These are phyloP conservation scores for Phytophthora pisi DNA, from an alignment of 352 stramenopile genomes.

Conservation along the genomic window DNA sequence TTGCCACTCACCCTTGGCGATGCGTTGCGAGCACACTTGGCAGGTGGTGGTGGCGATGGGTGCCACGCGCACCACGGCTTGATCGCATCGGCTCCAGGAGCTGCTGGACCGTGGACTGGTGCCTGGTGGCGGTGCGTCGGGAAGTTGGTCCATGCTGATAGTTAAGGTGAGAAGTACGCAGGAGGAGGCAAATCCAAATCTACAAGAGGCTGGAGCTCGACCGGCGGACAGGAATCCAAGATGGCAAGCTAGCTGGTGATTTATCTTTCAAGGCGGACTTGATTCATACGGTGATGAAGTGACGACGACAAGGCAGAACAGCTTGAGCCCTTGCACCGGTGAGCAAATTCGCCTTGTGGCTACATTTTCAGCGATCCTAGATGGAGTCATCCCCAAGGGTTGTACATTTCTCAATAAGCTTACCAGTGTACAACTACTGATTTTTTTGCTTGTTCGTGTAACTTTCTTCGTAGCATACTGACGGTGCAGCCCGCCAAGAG, in stretches of 20 bases:
- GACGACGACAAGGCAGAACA: neutral
- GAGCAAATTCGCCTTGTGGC: neutral
- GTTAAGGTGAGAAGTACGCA: neutral
- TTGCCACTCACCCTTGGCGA: constrained; percentile 69
- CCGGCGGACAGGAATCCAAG: neutral
- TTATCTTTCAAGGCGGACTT: neutral
- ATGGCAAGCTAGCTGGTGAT: neutral
- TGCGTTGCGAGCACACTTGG: constrained; percentile 69
- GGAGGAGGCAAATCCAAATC: constrained; percentile 26
- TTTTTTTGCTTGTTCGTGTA: neutral
- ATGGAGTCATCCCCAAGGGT: neutral
- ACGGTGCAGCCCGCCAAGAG: neutral
- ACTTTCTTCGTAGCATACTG: neutral
- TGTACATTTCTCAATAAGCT: neutral
- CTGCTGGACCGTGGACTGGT: constrained; percentile 53
- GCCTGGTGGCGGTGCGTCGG: constrained; percentile 27
- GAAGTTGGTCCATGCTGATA: constrained; percentile 39
- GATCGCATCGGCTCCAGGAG: constrained; percentile 81
- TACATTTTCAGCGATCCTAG: neutral
- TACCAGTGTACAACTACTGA: neutral
- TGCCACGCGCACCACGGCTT: constrained; percentile 75
- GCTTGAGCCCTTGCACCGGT: neutral
- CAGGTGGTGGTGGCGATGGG: constrained; percentile 80
- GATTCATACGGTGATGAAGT: neutral
- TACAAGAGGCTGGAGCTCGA: constrained; percentile 4